Percentiles rank a stretch among this genome's conserved stretches.
Conservation (phyloP, 768 basidiomycete genomes). For the Tylopilus subfusipes region DNA sequence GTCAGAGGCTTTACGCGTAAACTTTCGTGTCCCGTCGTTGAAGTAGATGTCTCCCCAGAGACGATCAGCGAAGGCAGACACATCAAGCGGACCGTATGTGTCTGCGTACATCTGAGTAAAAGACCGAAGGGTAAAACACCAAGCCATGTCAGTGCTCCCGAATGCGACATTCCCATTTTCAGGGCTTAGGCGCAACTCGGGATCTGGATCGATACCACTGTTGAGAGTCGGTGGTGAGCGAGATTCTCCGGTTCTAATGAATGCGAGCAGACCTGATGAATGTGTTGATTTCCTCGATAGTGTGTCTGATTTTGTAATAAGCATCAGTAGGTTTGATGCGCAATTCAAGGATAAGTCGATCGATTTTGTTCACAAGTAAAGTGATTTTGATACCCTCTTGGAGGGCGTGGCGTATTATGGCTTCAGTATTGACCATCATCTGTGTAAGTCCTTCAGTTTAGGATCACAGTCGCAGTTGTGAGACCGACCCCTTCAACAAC, state of each 20-base stretch:
- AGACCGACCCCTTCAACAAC: constrained; percentile 92
- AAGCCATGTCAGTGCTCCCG: constrained; percentile 94
- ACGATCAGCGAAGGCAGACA: constrained; percentile 81
- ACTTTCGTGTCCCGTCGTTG: constrained; percentile 79
- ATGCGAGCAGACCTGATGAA: constrained; percentile 72
- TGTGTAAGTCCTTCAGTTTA: constrained; percentile 30
- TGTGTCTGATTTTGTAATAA: constrained; percentile 98
- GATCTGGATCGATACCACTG: constrained; percentile 84
- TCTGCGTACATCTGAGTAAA: constrained; percentile 97
- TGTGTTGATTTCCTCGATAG: constrained; percentile 96
- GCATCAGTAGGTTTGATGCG: constrained; percentile 95
- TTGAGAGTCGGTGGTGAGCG: not conserved
- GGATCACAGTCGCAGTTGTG: not conserved
- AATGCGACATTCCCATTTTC: constrained; percentile 97
- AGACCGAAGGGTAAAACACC: constrained; percentile 93
- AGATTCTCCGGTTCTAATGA: not conserved
- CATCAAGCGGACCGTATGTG: constrained; percentile 82
- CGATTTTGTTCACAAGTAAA: constrained; percentile 96
- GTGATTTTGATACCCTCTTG: constrained; percentile 88
- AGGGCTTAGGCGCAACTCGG: constrained; percentile 84
- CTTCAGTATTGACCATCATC: constrained; percentile 93
- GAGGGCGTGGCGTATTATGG: constrained; percentile 81
- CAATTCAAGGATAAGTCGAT: constrained; percentile 93
- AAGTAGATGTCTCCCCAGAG: constrained; percentile 99
- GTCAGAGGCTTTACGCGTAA: constrained; percentile 76